These are phyloP conservation scores for Aspergillus viridinutans DNA, from an alignment of 2,329 filamentous ascomycete species.

Conservation along the genomic window DNA sequence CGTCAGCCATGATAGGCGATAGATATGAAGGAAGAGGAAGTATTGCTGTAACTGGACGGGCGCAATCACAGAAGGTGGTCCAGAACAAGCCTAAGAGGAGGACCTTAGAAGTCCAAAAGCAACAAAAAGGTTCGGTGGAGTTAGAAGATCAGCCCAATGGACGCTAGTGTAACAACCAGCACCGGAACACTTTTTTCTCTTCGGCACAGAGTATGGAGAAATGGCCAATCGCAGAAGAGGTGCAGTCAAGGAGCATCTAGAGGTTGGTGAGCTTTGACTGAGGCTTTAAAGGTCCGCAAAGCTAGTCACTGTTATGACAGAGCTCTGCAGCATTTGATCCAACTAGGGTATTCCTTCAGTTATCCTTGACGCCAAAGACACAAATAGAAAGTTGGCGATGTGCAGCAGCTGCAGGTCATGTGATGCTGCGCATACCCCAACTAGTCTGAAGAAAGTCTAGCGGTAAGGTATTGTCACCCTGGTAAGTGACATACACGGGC, in stretches of 20 bases:
- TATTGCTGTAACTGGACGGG: neutral
- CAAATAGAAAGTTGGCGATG: neutral
- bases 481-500: constrained; percentile 7
- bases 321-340: neutral
- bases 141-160: constrained; percentile 9
- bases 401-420: constrained; percentile 2
- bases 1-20: constrained; percentile 62
- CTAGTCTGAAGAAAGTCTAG: constrained; percentile 15
- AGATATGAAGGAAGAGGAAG: neutral
- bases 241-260: neutral
- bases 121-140: constrained; percentile 11
- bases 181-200: neutral
- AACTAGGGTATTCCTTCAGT: neutral
- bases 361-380: neutral
- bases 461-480: constrained; percentile 10
- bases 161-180: constrained; percentile 11
- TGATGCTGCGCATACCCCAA: neutral
- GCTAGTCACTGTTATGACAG: neutral
- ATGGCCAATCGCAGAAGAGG: neutral
- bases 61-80: neutral
- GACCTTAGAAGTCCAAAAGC: constrained; percentile 9
- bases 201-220: neutral
- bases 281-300: neutral
- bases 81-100: constrained; percentile 2
- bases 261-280: neutral